phyloP scores from a whole-genome alignment of 768 basidiomycete species.

The Serendipita sp. region DNA sequence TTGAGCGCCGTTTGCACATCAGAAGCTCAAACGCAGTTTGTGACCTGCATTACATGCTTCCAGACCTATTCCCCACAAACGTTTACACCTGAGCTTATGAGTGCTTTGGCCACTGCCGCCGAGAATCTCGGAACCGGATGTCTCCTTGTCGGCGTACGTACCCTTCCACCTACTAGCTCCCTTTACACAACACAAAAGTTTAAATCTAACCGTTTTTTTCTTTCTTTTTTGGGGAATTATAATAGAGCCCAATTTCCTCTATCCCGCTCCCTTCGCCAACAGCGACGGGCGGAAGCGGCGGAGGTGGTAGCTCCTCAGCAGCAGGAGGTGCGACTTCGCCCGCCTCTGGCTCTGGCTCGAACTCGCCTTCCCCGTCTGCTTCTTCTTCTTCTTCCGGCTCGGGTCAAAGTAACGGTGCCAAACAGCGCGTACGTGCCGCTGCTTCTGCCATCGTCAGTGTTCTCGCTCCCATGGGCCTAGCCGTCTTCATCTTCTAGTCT shows the following conservation, averaged over 20 bases:
- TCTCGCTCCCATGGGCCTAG: too few species aligned
- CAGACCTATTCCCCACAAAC: background rate
- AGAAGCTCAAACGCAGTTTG: background rate
- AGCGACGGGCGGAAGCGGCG: background rate
- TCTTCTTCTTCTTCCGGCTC: too few species aligned
- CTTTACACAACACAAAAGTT: background rate
- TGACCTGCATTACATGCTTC: background rate
- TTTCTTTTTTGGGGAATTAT: background rate
- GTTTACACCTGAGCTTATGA: background rate
- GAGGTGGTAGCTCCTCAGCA: background rate
- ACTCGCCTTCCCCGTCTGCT: too few species aligned
- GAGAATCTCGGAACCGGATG: background rate
- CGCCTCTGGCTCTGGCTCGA: too few species aligned
- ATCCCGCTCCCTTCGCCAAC: background rate
- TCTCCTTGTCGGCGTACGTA: slow-evolving; percentile 2
- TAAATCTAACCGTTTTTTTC: background rate
- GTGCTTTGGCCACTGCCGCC: background rate
- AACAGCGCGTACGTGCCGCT: too few species aligned
- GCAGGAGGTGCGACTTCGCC: too few species aligned
- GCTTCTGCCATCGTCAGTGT: too few species aligned
- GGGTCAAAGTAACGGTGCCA: too few species aligned
- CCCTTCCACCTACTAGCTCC: background rate
- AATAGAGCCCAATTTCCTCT: background rate
- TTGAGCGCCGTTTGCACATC: background rate
- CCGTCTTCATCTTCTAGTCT: too few species aligned